Evolutionary conservation across 192 early-diverging fungal species (phyloP).

Genomic region (Coemansia sp.): DNA sequence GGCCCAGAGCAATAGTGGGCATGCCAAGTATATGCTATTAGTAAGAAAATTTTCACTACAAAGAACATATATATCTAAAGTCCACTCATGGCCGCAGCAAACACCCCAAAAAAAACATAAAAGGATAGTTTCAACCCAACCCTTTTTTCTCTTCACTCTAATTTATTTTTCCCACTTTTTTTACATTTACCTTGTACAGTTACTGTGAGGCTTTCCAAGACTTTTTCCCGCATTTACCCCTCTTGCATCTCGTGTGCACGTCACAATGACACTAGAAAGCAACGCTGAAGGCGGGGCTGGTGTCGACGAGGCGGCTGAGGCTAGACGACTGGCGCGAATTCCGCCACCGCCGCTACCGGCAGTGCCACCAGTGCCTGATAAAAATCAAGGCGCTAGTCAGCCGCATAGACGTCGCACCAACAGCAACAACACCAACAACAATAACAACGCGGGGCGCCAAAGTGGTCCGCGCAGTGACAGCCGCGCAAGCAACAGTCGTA

Average conservation of each 20-base stretch:
- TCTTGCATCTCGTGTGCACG: neutral
- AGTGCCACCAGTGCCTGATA: neutral
- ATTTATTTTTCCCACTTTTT: neutral
- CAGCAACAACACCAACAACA: neutral
- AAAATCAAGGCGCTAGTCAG: constrained; percentile 3
- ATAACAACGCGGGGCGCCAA: neutral
- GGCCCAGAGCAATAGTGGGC: neutral
- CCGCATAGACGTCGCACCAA: constrained; percentile 2
- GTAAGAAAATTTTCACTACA: neutral
- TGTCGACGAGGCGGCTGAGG: constrained; percentile 7
- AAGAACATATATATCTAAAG: neutral
- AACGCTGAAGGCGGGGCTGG: constrained; percentile 2
- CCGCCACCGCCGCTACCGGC: neutral
- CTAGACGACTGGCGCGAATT: constrained; percentile 1
- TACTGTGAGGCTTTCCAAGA: neutral
- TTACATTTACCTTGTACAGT: neutral
- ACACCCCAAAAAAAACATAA: neutral
- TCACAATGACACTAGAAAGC: constrained; percentile 1
- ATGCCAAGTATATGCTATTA: neutral
- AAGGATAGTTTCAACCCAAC: neutral
- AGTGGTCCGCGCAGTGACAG: neutral
- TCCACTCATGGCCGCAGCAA: constrained; percentile 1
- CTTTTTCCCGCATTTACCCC: constrained; percentile 1
- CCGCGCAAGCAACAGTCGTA: constrained; percentile 9
- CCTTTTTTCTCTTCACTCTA: neutral